Percentiles rank a stretch among this genome's conserved stretches.
phyloP scores from a whole-genome alignment of 371 early-diverging fungal species.

The Zancudomyces culisetae region DNA sequence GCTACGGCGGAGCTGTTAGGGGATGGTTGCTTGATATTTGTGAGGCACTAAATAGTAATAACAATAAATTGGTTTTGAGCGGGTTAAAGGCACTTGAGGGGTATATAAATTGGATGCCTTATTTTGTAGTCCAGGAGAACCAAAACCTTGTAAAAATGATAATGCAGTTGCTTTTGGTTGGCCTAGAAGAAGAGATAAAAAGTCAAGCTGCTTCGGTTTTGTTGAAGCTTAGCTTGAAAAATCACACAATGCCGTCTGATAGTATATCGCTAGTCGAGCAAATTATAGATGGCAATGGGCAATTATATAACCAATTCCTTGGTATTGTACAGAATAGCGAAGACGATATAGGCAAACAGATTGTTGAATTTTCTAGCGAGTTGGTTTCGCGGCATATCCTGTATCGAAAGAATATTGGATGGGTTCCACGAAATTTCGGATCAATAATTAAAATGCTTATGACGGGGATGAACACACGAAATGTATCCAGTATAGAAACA shows the following conservation, averaged over 20 bases:
- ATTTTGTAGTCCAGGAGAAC: neutral
- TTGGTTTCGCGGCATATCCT: neutral
- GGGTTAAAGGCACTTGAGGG: neutral
- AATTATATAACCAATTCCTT: neutral
- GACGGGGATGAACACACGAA: neutral
- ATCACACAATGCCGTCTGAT: neutral
- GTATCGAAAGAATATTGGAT: neutral
- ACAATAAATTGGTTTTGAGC: neutral
- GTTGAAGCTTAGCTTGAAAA: neutral
- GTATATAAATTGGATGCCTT: slow-evolving; percentile 2
- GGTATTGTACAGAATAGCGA: neutral
- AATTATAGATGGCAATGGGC: neutral
- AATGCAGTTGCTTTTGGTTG: neutral
- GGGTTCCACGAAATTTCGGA: neutral
- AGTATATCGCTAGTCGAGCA: neutral
- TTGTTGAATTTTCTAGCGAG: neutral
- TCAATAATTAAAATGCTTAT: neutral
- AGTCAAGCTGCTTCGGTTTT: neutral
- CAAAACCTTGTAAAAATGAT: neutral
- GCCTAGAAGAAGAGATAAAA: neutral
- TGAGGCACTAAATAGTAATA: no score
- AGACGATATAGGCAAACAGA: neutral
- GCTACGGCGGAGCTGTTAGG: neutral
- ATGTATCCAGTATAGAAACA: neutral
- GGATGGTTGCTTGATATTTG: neutral